Evolutionary conservation across 208 protist genomes (phyloP).

Genomic region (Porcisia deanei): DNA sequence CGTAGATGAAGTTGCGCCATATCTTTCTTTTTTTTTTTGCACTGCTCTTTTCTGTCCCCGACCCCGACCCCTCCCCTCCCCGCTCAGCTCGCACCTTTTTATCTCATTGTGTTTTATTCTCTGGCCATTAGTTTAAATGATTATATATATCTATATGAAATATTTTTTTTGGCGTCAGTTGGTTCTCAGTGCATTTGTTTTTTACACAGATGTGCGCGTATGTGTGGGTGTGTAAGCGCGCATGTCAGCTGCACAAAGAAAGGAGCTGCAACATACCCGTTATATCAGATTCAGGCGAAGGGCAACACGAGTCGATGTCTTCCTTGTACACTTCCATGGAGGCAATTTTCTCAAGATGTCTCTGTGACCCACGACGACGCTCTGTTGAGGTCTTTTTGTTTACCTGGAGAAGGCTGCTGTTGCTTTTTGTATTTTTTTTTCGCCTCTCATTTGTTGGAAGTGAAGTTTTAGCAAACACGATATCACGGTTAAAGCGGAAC

Average conservation of each 20-base stretch:
- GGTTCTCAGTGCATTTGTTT: not conserved
- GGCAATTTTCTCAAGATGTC: not conserved
- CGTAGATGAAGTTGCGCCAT: not conserved
- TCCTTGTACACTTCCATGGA: not conserved
- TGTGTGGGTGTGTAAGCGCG: not conserved
- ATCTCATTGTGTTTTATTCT: not conserved
- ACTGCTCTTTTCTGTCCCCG: not conserved
- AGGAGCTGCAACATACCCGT: not conserved
- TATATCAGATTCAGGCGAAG: not conserved
- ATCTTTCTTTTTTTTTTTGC: constrained; percentile 1
- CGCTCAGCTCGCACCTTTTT: not conserved
- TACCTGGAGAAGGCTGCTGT: not conserved
- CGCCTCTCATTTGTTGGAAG: not conserved
- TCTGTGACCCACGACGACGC: not conserved
- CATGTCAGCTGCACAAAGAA: not conserved
- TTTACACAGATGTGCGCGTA: not conserved
- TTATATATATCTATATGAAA: no score
- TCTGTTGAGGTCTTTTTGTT: constrained; percentile 16
- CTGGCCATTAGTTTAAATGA: not conserved
- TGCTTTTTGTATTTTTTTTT: not conserved
- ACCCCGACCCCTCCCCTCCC: no score
- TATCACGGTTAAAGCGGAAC: not conserved
- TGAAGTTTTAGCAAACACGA: not conserved
- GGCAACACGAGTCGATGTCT: not conserved
- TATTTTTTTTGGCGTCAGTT: not conserved